These are phyloP conservation scores for Debaryomycetaceae sp. DNA, from an alignment of 1,139 yeast species.

Conservation along the genomic window DNA sequence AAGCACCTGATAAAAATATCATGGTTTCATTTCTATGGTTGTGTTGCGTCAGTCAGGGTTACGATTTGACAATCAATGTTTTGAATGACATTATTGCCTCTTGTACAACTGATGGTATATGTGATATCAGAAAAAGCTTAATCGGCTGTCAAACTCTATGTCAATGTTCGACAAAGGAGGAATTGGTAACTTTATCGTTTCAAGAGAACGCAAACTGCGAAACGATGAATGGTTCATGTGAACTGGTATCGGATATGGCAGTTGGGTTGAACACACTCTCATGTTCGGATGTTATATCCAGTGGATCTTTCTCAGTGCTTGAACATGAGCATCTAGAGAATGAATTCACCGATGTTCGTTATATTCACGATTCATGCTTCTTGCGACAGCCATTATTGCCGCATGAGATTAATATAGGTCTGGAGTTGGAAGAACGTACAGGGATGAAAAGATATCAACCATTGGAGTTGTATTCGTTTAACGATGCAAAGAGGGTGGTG, in stretches of 20 bases:
- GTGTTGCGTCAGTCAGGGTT: conserved; percentile 37
- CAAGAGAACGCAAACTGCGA: background rate
- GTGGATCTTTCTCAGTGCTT: conserved; percentile 32
- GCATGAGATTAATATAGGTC: conserved; percentile 38
- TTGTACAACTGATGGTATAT: conserved; percentile 14
- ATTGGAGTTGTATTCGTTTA: conserved; percentile 8
- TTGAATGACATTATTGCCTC: conserved; percentile 30
- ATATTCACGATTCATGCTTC: conserved; percentile 22
- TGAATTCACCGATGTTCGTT: conserved; percentile 34
- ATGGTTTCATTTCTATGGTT: conserved; percentile 37
- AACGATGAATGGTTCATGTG: background rate
- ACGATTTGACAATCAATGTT: conserved; percentile 27
- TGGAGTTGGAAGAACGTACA: conserved; percentile 8
- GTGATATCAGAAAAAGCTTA: conserved; percentile 57
- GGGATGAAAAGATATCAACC: conserved; percentile 2
- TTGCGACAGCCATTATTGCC: conserved; percentile 21
- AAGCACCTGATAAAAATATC: conserved; percentile 18
- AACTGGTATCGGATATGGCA: conserved; percentile 5
- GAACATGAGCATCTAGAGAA: conserved; percentile 32
- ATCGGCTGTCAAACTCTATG: conserved; percentile 58
- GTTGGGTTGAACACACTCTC: conserved; percentile 33
- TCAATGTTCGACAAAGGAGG: conserved; percentile 14
- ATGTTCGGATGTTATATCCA: conserved; percentile 32
- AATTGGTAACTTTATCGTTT: background rate
- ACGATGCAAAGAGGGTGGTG: conserved; percentile 12